A percentile compares a stretch with the other conserved stretches of the same genome.
These are phyloP conservation scores for Polychaeton citri DNA, from an alignment of 2,329 filamentous ascomycete genomes.

Conservation along the genomic window DNA sequence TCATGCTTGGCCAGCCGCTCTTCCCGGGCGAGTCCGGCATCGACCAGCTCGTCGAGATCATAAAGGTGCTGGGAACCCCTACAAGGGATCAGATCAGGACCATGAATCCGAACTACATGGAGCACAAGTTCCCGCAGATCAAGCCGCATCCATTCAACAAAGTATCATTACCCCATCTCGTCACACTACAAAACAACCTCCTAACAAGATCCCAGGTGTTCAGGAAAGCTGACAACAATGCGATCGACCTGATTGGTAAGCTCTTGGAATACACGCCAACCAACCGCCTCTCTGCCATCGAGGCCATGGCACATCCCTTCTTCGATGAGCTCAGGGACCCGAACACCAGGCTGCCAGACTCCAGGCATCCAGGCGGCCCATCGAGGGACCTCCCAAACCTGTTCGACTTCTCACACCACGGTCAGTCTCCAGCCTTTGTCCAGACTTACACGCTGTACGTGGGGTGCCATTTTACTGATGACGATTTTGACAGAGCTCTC, in stretches of 20 bases:
- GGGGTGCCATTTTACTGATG: too few species aligned
- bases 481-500: slow-evolving; percentile 77
- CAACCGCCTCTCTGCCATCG: slow-evolving; percentile 80
- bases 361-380: slow-evolving; percentile 70
- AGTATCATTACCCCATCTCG: slow-evolving; percentile 28
- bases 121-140: slow-evolving; percentile 99
- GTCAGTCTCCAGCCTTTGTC: slow-evolving; percentile 43
- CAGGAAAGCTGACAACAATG: slow-evolving; percentile 83
- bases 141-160: slow-evolving; percentile 99
- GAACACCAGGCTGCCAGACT: slow-evolving; percentile 83
- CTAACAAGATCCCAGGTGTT: slow-evolving; percentile 52
- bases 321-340: slow-evolving; percentile 94
- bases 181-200: slow-evolving; percentile 5
- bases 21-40: slow-evolving; percentile 98
- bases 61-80: slow-evolving; percentile 94
- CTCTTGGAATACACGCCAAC: slow-evolving; percentile 96
- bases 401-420: slow-evolving; percentile 89
- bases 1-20: slow-evolving; percentile 95
- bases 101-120: slow-evolving; percentile 99
- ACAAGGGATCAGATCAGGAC: slow-evolving; percentile 97
- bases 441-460: slow-evolving; percentile 9
- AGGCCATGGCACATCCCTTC: slow-evolving; percentile 97
- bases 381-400: slow-evolving; percentile 72
- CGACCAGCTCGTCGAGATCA: slow-evolving; percentile 96
- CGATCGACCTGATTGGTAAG: slow-evolving; percentile 87